These are phyloP conservation scores for Volvox africanus DNA, from an alignment of 139 green algal genomes.

Conservation along the genomic window DNA sequence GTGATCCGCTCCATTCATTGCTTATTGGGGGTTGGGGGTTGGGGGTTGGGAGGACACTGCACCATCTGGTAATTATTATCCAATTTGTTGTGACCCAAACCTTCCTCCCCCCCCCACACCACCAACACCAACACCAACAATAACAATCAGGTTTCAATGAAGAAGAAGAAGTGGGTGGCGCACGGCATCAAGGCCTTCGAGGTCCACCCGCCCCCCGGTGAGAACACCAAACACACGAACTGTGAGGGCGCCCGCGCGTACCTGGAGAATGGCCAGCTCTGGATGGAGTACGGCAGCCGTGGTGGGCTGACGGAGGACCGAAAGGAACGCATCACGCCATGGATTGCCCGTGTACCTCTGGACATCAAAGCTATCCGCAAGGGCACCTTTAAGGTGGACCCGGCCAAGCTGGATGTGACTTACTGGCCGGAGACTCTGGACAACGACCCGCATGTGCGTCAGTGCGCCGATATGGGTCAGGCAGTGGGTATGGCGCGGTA, in stretches of 20 bases:
- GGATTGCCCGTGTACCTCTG: background rate
- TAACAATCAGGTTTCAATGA: conserved; percentile 17
- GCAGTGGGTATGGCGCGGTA: conserved; percentile 34
- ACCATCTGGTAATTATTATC: too few species aligned
- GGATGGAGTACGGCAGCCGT: conserved; percentile 22
- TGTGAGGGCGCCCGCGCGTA: conserved; percentile 32
- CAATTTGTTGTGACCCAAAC: background rate
- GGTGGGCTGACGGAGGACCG: background rate
- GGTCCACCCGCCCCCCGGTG: background rate
- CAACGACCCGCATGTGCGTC: conserved; percentile 1
- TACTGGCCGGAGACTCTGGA: conserved; percentile 30
- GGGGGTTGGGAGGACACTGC: too few species aligned
- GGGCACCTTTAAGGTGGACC: background rate
- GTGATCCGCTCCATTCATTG: too few species aligned
- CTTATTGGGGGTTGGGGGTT: too few species aligned
- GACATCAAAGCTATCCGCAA: conserved; percentile 29
- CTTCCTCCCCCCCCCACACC: background rate
- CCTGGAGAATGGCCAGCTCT: conserved; percentile 31
- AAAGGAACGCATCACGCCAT: background rate
- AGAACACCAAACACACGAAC: background rate
- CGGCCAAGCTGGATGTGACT: background rate
- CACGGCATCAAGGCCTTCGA: conserved; percentile 28
- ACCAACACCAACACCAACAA: too few species aligned
- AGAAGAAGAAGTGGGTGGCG: conserved; percentile 21
- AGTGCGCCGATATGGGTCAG: conserved; percentile 42